Evolutionary conservation across 2,329 filamentous ascomycete species (phyloP), one percentile per base, ranked within the genome.

Genomic region (Colletotrichum costaricense): DNA sequence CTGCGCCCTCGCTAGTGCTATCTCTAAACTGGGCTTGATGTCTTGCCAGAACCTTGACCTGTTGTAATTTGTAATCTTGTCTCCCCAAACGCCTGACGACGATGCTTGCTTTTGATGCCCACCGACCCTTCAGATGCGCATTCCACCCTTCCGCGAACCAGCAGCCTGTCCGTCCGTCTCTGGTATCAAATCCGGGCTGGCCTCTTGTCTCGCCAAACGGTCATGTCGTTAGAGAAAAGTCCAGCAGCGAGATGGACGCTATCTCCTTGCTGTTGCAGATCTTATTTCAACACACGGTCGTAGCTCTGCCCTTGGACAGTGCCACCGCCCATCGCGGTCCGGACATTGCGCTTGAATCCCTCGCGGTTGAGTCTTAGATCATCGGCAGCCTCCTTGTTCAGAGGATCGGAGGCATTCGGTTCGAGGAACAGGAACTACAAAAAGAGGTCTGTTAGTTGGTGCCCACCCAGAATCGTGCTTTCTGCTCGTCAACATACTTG

Each of bases 381-480:
- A 74, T 98, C 95, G 4, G 97, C 97, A 0, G 97, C 97, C 80
- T 98, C 96, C 87, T 99, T 98, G 85, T 99, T 99, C 74, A 99
- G 86, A n/a, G 97, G 97, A 81, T 99, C 97, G 62, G 94, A 95
- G 11, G 97, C 95, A 81, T 99, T 99, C 22, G 97, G 97, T 82
- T 99, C 97, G 75, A 98, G 92, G 88, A 99, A 99, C 64, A 99
- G 89, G 81, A 98, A 98, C 93, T 98, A 83, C 60, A 11, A 42
- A 19, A 2, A 30, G 77, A 38, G 75, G 11, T 14, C 26, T 49
- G 67, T 80, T 76, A 81, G 78, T 72, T 65, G 58, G 38, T 14
- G 35, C 56, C 59, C 52, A 2, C 22, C 19, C 5, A 7, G 14
- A 42, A 14, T 38, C 28, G 4, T 35, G n/a, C 33, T 16, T 33